Base-by-base conservation (phyloP, 352 stramenopile species). In the Nothophytophthora sp. region DNA sequence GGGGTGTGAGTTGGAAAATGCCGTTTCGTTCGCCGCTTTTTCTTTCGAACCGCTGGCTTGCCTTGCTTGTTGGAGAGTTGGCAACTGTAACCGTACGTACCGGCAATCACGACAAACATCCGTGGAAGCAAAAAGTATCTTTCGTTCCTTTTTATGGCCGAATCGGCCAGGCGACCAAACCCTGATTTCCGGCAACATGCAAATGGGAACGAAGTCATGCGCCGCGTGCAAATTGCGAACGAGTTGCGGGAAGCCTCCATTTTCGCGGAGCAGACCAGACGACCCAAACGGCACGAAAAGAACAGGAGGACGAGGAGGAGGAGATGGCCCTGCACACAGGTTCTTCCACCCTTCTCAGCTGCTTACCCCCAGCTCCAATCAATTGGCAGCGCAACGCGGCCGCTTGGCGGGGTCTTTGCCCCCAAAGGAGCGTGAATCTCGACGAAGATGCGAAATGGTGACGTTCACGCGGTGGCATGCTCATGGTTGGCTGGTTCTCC, bases 21-120 rank as follows among this genome's bases (percentile, higher is more conserved):
- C n/a, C n/a, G n/a, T n/a, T n/a, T n/a, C 36, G 57, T 71, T 71
- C 62, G 41, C 11, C 33, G 62, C 56, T 51, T 64, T 67, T 71
- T 71, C 57, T 60, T 45, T 70, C 56, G 61, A 70, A 67, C 46
- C 38, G 5, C 29, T 25, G 12, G 32, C 43, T 34, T 38, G 48
- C n/a, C n/a, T 28, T 55, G 48, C 22, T 43, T 36, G 22, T 46
- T 41, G 55, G 12, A 16, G 27, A 44, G 20, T 48, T 28, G 15
- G 25, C 41, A 59, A 62, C 57, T 46, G 38, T 56, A 42, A 40
- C 27, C n/a, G n/a, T n/a, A n/a, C n/a, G n/a, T n/a, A n/a, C n/a
- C n/a, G n/a, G n/a, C n/a, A n/a, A n/a, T n/a, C n/a, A n/a, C n/a
- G n/a, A n/a, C n/a, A n/a, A n/a, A n/a, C n/a, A n/a, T n/a, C n/a